Base-by-base conservation (phyloP, 495 filamentous ascomycete genomes). In the Xylaria longipes region DNA sequence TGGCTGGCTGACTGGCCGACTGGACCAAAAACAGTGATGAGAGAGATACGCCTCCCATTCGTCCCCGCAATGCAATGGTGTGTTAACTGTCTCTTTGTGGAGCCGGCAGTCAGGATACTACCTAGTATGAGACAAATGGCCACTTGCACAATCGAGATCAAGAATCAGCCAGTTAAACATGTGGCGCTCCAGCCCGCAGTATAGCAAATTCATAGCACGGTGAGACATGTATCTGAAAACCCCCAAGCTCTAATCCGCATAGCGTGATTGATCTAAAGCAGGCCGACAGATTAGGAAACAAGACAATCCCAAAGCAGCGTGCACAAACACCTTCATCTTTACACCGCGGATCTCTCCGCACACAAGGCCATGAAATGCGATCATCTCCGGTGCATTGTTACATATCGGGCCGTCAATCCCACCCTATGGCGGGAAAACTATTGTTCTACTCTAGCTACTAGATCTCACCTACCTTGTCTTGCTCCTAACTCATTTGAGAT, bases 281-380 rank as follows among this genome's bases (percentile, higher is more conserved):
- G 8, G 62, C 52, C 50, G 69, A 65, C 69, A 1, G 50, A 71
- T 66, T 66, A 11, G 69, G 69, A 71, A 71, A 56, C 37, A 50
- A 22, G 12, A 43, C 45, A 54, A 46, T 35, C 65, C 48, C 65
- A 56, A 67, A 56, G 35, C 9, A 67, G 48, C 48, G 14, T 66
- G 31, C 29, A 56, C 48, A 39, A 41, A 27, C 33, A 41, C 46
- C 31, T 56, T 20, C 0, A 56, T 56, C 65, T 56, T 48, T 50
- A 67, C 48, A 41, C 48, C 22, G 35, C 35, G 48, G 5, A 68
- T 58, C 25, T 54, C 25, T 45, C 6, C n/a, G 22, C 27, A 68
- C 37, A 8, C 6, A 33, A 9, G 37, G 66, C 45, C n/a, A 52
- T 37, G 45, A 25, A 68, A 57, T 56, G 65, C 65, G 14, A 54